phyloP scores from a whole-genome alignment of 129 eudicot species.

The Lactuca saligna region DNA sequence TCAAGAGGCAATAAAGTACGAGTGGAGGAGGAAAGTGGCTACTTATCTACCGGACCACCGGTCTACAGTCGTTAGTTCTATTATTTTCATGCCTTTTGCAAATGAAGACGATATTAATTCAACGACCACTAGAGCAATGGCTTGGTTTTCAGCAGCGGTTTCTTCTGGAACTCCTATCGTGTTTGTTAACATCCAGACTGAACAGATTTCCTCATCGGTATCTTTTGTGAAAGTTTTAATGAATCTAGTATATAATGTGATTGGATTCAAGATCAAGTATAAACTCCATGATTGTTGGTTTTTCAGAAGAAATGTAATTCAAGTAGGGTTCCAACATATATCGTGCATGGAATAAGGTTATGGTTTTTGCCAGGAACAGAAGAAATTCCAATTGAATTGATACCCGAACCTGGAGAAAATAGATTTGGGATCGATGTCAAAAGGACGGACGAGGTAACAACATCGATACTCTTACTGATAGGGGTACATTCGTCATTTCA shows the following conservation, averaged over 20 bases:
- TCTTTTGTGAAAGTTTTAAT: neutral
- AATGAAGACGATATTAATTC: slow-evolving; percentile 36
- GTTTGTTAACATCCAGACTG: slow-evolving; percentile 60
- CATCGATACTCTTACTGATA: no score
- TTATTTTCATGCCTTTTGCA: slow-evolving; percentile 49
- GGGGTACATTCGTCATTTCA: neutral
- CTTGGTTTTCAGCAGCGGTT: slow-evolving; percentile 65
- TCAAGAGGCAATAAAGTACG: slow-evolving; percentile 45
- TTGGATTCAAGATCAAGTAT: neutral
- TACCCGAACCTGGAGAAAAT: slow-evolving; percentile 40
- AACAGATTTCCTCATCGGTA: slow-evolving; percentile 50
- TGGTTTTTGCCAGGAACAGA: slow-evolving; percentile 64
- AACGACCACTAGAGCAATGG: slow-evolving; percentile 51
- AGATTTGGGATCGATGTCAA: slow-evolving; percentile 58
- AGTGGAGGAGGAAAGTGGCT: slow-evolving; percentile 54
- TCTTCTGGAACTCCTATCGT: slow-evolving; percentile 62
- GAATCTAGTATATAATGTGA: neutral
- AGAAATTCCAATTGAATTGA: slow-evolving; percentile 42
- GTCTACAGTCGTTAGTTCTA: slow-evolving; percentile 49
- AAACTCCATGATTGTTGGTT: neutral
- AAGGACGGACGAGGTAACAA: slow-evolving; percentile 55
- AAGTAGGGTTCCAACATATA: slow-evolving; percentile 1
- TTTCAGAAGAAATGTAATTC: slow-evolving; percentile 17
- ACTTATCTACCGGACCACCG: slow-evolving; percentile 46
- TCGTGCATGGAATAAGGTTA: slow-evolving; percentile 41